A percentile compares a stretch with the other conserved stretches of the same genome.
Conservation (phyloP, 2,329 filamentous ascomycete genomes). For the Penicillium sp. region DNA sequence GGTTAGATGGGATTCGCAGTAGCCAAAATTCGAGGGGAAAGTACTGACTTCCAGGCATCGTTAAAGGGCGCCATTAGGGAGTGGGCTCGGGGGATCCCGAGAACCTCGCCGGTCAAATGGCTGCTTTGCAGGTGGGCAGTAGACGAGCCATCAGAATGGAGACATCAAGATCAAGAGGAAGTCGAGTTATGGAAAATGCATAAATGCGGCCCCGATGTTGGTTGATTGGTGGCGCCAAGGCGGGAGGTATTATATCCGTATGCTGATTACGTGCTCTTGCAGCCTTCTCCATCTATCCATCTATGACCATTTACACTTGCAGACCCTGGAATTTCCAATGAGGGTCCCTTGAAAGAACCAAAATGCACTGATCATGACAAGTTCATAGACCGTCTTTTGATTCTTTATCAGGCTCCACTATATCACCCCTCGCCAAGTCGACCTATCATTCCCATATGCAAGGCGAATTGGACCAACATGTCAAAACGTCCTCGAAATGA, state of each 20-base stretch:
- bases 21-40: constrained; percentile 11
- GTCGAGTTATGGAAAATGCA: constrained; percentile 16
- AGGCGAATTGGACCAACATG: constrained; percentile 45
- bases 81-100: constrained; percentile 45
- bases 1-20: constrained; percentile 19
- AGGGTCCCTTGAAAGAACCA: neutral
- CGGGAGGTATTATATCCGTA: constrained; percentile 10
- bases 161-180: constrained; percentile 3
- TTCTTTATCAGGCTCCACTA: constrained; percentile 14
- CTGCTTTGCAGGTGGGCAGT: constrained; percentile 53
- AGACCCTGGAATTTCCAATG: neutral
- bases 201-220: constrained; percentile 7
- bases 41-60: constrained; percentile 56
- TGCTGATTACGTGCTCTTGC: neutral
- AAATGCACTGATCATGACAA: neutral
- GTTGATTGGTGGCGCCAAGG: constrained; percentile 14
- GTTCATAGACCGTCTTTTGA: neutral
- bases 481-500: constrained; percentile 62
- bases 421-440: constrained; percentile 19
- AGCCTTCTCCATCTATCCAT: neutral
- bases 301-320: neutral
- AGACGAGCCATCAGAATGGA: constrained; percentile 56
- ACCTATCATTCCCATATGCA: constrained; percentile 24
- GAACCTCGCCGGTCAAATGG: constrained; percentile 59
- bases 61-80: constrained; percentile 49